A percentile compares a stretch with the other conserved stretches of the same genome.
Evolutionary conservation across 306 rosid genomes (phyloP).

Genomic region (Bauhinia variegata): DNA sequence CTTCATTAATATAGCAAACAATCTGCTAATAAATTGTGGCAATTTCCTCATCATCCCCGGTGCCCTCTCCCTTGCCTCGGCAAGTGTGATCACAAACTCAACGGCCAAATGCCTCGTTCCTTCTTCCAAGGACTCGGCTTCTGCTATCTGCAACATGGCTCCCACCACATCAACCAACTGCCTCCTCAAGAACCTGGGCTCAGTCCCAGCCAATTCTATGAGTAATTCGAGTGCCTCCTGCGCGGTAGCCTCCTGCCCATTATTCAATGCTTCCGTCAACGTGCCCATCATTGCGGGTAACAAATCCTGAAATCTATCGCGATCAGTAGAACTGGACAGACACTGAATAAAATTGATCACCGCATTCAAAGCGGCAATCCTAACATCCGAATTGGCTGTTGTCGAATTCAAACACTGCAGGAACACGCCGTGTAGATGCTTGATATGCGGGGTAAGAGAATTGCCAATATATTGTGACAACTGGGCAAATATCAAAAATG

Average conservation of each 20-base stretch:
- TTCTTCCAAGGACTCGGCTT: slow-evolving; percentile 84
- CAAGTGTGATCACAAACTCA: slow-evolving; percentile 90
- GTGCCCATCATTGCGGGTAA: slow-evolving; percentile 93
- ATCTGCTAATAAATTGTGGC: slow-evolving; percentile 87
- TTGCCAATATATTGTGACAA: slow-evolving; percentile 93
- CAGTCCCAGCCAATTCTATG: slow-evolving; percentile 89
- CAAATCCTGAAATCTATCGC: slow-evolving; percentile 92
- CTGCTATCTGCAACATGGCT: slow-evolving; percentile 88
- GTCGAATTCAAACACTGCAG: slow-evolving; percentile 65
- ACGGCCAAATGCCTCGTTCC: slow-evolving; percentile 92
- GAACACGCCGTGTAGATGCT: slow-evolving; percentile 77
- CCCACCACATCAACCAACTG: slow-evolving; percentile 90
- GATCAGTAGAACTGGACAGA: slow-evolving; percentile 66
- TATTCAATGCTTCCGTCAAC: slow-evolving; percentile 77
- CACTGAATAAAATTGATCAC: slow-evolving; percentile 95
- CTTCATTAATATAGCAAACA: slow-evolving; percentile 85
- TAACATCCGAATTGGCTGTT: slow-evolving; percentile 63
- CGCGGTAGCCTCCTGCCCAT: slow-evolving; percentile 87
- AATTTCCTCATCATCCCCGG: slow-evolving; percentile 98
- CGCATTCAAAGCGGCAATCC: slow-evolving; percentile 84
- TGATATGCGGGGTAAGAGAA: slow-evolving; percentile 71
- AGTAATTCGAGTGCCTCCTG: slow-evolving; percentile 91
- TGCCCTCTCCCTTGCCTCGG: slow-evolving; percentile 94
- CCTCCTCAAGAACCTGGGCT: slow-evolving; percentile 84
- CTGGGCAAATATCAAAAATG: slow-evolving; percentile 87